Conservation (phyloP, 192 early-diverging fungal species). For the Podila horticola region DNA sequence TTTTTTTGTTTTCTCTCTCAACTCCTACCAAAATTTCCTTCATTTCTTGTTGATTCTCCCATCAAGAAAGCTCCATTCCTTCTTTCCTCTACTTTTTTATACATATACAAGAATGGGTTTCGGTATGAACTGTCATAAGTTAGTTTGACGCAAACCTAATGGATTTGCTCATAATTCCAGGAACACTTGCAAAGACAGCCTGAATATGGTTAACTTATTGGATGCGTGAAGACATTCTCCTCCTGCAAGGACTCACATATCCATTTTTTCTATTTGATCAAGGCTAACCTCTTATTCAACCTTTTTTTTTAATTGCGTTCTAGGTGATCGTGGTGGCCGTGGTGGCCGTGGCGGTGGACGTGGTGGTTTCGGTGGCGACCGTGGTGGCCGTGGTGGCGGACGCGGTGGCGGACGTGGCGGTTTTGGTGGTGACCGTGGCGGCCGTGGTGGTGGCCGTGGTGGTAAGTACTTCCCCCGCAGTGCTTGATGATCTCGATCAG, state of each 20-base stretch:
- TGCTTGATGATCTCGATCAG: slow-evolving; percentile 22
- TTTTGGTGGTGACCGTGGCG: slow-evolving; percentile 64
- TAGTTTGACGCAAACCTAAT: too few relatives aligned
- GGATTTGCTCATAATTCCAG: neutral
- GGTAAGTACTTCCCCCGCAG: slow-evolving; percentile 32
- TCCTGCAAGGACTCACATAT: neutral
- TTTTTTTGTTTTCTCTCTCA: too few relatives aligned
- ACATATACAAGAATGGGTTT: slow-evolving; percentile 36
- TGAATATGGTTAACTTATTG: neutral
- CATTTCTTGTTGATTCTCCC: too few relatives aligned
- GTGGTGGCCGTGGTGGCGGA: slow-evolving; percentile 57
- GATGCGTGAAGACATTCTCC: neutral
- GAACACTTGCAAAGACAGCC: neutral
- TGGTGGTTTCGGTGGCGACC: slow-evolving; percentile 51
- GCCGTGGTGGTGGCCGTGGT: slow-evolving; percentile 62
- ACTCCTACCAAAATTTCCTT: too few relatives aligned
- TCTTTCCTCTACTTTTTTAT: neutral
- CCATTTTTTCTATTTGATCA: neutral
- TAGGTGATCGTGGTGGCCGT: slow-evolving; percentile 56
- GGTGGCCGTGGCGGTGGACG: slow-evolving; percentile 38
- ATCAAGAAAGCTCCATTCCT: neutral
- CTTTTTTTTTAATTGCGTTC: neutral
- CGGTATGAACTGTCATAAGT: slow-evolving; percentile 1
- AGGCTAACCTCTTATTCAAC: neutral
- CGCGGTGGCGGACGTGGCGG: slow-evolving; percentile 62